Conservation (phyloP, 177 flowering plant species). For the Vitis hybrid region DNA sequence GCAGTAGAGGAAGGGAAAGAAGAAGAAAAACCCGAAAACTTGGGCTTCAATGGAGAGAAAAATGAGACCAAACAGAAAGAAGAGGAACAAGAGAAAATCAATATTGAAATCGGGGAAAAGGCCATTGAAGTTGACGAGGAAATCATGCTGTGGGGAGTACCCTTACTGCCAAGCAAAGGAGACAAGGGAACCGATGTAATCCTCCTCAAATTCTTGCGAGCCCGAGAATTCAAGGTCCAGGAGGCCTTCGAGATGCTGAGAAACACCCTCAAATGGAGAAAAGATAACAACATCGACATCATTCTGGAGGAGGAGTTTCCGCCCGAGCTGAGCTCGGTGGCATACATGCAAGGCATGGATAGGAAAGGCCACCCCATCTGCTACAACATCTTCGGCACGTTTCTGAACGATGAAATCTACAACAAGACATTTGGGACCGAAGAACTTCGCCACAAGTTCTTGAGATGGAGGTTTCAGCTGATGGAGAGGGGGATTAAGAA, state of each 20-base stretch:
- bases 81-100: too few species aligned
- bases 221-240: conserved; percentile 51
- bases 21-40: neutral
- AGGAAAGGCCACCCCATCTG: too few species aligned
- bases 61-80: neutral
- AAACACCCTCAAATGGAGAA: conserved; percentile 50
- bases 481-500: conserved; percentile 26
- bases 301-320: conserved; percentile 41
- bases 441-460: neutral
- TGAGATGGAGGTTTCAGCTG: conserved; percentile 26
- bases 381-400: too few species aligned
- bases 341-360: conserved; percentile 48
- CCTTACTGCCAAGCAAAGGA: conserved; percentile 48
- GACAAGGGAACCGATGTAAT: conserved; percentile 35
- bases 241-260: conserved; percentile 56
- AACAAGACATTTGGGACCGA: too few species aligned
- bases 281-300: conserved; percentile 32
- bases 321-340: conserved; percentile 19
- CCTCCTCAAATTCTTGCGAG: conserved; percentile 55
- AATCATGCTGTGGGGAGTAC: conserved; percentile 51
- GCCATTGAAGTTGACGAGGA: conserved; percentile 11
- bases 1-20: neutral
- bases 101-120: too few species aligned
- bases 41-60: neutral
- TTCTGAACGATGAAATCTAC: too few species aligned